phyloP scores from a whole-genome alignment of 192 early-diverging fungal species.

The Phycomyces blakesleeanus region DNA sequence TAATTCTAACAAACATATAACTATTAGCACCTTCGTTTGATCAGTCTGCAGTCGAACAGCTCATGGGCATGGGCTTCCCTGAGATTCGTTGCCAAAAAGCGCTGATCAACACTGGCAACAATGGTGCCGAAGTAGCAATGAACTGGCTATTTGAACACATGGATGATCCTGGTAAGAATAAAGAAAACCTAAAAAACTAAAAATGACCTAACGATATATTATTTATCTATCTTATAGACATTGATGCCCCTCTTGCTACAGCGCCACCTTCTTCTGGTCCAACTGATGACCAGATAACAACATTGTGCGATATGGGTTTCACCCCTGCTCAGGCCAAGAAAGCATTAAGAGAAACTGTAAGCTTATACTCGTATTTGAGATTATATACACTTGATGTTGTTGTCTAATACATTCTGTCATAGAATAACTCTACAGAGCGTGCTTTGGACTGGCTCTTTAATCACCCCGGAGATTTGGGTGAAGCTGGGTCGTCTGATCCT shows the following conservation, averaged over 20 bases:
- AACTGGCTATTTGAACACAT: constrained; percentile 96
- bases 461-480: constrained; percentile 67
- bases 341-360: constrained; percentile 79
- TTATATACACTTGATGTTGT: no score
- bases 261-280: constrained; percentile 21
- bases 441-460: constrained; percentile 96
- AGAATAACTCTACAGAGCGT: constrained; percentile 79
- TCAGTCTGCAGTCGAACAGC: constrained; percentile 64
- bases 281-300: constrained; percentile 56
- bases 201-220: not conserved
- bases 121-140: constrained; percentile 82
- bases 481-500: constrained; percentile 35
- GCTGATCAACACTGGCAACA: constrained; percentile 74
- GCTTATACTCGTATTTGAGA: no score
- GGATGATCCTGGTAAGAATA: constrained; percentile 78
- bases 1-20: not conserved
- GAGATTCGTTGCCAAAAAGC: constrained; percentile 82
- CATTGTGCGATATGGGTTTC: constrained; percentile 93
- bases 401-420: constrained; percentile 7
- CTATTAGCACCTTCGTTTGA: constrained; percentile 53
- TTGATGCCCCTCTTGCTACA: constrained; percentile 64
- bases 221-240: constrained; percentile 46
- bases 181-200: no score
- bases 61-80: constrained; percentile 92
- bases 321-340: constrained; percentile 67